These are phyloP conservation scores for Penicillium sp. DNA, from an alignment of 2,329 filamentous ascomycete genomes.

Conservation along the genomic window DNA sequence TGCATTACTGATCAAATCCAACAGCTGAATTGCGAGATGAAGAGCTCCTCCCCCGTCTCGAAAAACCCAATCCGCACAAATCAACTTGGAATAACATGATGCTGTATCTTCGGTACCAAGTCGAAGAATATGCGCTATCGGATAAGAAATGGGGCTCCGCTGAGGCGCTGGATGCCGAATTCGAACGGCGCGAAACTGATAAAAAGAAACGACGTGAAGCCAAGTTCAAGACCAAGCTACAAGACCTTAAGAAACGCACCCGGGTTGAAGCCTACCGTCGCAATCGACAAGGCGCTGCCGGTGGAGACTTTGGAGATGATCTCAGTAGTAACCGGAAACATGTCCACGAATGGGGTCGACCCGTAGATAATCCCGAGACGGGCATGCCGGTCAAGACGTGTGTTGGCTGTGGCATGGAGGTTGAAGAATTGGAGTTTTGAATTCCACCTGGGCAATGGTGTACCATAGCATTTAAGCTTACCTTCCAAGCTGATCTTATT, in stretches of 20 bases:
- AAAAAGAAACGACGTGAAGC: slow-evolving; percentile 85
- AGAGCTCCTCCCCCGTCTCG: slow-evolving; percentile 81
- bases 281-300: slow-evolving; percentile 55
- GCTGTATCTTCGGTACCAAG: slow-evolving; percentile 88
- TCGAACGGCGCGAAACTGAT: slow-evolving; percentile 72
- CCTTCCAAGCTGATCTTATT: not conserved
- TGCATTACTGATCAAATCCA: not conserved
- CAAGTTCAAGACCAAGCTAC: slow-evolving; percentile 86
- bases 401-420: slow-evolving; percentile 66
- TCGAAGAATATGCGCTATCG: slow-evolving; percentile 87
- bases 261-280: slow-evolving; percentile 85
- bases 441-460: not conserved
- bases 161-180: slow-evolving; percentile 84
- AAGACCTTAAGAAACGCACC: slow-evolving; percentile 90
- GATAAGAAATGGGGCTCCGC: slow-evolving; percentile 87
- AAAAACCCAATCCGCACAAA: slow-evolving; percentile 91
- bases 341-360: slow-evolving; percentile 79
- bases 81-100: slow-evolving; percentile 98
- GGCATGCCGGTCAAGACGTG: slow-evolving; percentile 68
- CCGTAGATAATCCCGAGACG: slow-evolving; percentile 59
- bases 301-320: slow-evolving; percentile 71
- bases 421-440: slow-evolving; percentile 65
- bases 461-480: not conserved
- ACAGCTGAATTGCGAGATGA: slow-evolving; percentile 85
- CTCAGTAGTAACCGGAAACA: slow-evolving; percentile 70